A percentile compares a stretch with the other conserved stretches of the same genome.
phyloP scores from a whole-genome alignment of 2,329 filamentous ascomycete genomes.

The Bipolaris victoriae region DNA sequence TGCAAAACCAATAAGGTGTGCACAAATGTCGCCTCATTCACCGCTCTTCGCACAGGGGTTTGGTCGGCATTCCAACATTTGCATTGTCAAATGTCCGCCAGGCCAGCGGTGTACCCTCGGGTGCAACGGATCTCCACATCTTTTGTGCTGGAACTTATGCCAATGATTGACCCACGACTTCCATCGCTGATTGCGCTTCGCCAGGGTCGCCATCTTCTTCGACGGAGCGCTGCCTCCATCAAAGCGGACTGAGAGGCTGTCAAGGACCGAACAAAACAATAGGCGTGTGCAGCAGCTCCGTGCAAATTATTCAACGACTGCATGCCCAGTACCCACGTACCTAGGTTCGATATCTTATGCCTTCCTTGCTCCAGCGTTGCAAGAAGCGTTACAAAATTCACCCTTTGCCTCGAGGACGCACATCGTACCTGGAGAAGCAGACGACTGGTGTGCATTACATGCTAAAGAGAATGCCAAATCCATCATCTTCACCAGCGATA shows the following conservation, averaged over 20 bases:
- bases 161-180: slow-evolving; percentile 18
- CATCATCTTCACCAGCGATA: slow-evolving; percentile 80
- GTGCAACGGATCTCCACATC: slow-evolving; percentile 20
- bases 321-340: slow-evolving; percentile 37
- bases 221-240: slow-evolving; percentile 77
- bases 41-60: slow-evolving; percentile 5
- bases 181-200: slow-evolving; percentile 25
- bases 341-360: slow-evolving; percentile 57
- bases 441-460: slow-evolving; percentile 75
- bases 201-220: slow-evolving; percentile 72
- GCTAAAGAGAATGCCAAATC: slow-evolving; percentile 63
- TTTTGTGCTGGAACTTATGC: slow-evolving; percentile 16
- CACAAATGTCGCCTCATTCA: slow-evolving; percentile 20
- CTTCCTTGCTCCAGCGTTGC: slow-evolving; percentile 78
- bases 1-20: slow-evolving; percentile 21
- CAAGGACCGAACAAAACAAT: slow-evolving; percentile 65
- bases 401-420: slow-evolving; percentile 52
- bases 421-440: slow-evolving; percentile 84
- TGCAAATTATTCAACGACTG: slow-evolving; percentile 30
- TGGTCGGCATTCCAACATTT: slow-evolving; percentile 12
- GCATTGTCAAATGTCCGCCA: slow-evolving; percentile 3
- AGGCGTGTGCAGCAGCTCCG: slow-evolving; percentile 61
- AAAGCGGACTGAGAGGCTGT: slow-evolving; percentile 68
- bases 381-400: slow-evolving; percentile 68
- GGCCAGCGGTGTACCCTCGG: slow-evolving; percentile 15